Percentiles rank a stretch among this genome's conserved stretches.
phyloP scores from a whole-genome alignment of 345 rosid species.

The Ceriops zippeliana region DNA sequence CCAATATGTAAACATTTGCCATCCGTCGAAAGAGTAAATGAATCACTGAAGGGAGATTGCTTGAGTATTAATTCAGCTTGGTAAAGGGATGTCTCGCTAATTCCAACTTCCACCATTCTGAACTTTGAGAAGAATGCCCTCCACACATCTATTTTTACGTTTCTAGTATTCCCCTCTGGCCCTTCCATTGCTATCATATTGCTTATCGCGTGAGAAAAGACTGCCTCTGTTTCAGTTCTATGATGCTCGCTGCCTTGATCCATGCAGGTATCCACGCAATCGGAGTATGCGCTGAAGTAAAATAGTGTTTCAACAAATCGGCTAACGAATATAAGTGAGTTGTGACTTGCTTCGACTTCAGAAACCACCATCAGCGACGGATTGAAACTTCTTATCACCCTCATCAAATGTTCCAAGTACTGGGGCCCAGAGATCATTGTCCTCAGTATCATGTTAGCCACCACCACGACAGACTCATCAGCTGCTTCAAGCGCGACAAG shows the following conservation, averaged over 20 bases:
- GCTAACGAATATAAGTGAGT: constrained; percentile 40
- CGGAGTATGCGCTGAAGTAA: constrained; percentile 46
- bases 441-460: constrained; percentile 30
- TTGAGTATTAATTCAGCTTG: constrained; percentile 12
- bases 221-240: constrained; percentile 15
- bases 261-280: constrained; percentile 43
- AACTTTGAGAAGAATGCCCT: constrained; percentile 7
- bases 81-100: constrained; percentile 16
- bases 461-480: constrained; percentile 36
- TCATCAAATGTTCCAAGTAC: constrained; percentile 39
- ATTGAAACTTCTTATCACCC: constrained; percentile 33
- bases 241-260: constrained; percentile 8
- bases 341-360: constrained; percentile 56
- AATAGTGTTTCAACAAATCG: constrained; percentile 54
- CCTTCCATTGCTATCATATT: constrained; percentile 13
- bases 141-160: constrained; percentile 20
- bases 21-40: background rate
- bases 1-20: constrained; percentile 12
- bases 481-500: constrained; percentile 17
- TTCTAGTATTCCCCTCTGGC: constrained; percentile 8
- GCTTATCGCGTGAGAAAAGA: constrained; percentile 9
- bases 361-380: constrained; percentile 42
- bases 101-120: constrained; percentile 18
- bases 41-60: constrained; percentile 8
- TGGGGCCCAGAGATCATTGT: constrained; percentile 33